phyloP scores from a whole-genome alignment of 768 basidiomycete species.

The Termitomyces sp. region DNA sequence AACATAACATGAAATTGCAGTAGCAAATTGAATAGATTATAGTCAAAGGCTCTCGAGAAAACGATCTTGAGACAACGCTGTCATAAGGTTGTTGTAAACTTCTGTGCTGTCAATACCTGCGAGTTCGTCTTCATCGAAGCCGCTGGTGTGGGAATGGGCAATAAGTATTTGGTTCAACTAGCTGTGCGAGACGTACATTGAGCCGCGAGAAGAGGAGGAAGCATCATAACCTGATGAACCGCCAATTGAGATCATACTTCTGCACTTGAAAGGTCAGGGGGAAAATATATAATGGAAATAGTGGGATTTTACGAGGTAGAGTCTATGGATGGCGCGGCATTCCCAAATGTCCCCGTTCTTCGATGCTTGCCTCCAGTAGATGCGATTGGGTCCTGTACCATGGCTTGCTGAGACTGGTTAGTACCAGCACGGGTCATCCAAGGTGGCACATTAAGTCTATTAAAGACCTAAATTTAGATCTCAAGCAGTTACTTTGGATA shows the following conservation, averaged over 20 bases:
- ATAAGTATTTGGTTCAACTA: neutral
- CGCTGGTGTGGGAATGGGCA: neutral
- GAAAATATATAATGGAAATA: neutral
- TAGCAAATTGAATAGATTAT: too few species aligned
- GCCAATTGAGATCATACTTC: neutral
- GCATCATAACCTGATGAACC: neutral
- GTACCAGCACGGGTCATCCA: neutral
- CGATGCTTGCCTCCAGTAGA: neutral
- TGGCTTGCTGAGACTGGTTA: too few species aligned
- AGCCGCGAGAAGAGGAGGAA: neutral
- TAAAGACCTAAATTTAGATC: neutral
- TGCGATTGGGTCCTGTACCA: too few species aligned
- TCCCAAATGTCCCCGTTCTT: neutral
- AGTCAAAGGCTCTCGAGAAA: too few species aligned
- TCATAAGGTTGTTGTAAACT: neutral
- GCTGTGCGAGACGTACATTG: neutral
- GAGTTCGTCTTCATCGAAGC: neutral
- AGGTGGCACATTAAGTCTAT: neutral
- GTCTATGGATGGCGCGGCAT: neutral
- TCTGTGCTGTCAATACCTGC: neutral
- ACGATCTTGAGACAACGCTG: neutral
- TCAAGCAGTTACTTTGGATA: neutral
- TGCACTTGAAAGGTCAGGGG: neutral
- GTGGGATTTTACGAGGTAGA: neutral
- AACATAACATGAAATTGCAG: too few species aligned